phyloP scores from a whole-genome alignment of 805 yeast species.

The Metschnikowia picachoensis region DNA sequence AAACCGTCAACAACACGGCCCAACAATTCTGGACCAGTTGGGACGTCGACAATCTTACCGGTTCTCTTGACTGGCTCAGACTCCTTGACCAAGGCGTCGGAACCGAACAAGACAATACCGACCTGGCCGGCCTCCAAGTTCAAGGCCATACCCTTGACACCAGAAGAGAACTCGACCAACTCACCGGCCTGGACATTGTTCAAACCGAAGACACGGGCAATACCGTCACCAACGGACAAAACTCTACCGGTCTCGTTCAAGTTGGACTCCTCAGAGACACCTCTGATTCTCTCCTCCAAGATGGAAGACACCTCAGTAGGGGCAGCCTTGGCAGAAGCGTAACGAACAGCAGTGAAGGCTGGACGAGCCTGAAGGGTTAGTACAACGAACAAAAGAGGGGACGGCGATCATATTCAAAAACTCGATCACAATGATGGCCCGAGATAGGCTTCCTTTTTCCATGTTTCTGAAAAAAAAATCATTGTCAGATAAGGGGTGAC shows the following conservation, averaged over 20 bases:
- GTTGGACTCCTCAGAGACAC: constrained; percentile 95
- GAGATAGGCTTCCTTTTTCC: too few relatives aligned
- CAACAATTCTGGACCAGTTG: constrained; percentile 95
- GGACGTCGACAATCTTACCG: constrained; percentile 98
- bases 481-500: too few relatives aligned
- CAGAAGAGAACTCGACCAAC: constrained; percentile 97
- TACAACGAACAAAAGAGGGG: constrained; percentile 9
- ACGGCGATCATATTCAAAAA: too few relatives aligned
- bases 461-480: too few relatives aligned
- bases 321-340: constrained; percentile 94
- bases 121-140: constrained; percentile 99
- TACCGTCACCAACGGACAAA: constrained; percentile 99
- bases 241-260: constrained; percentile 99
- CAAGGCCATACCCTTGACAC: constrained; percentile 99
- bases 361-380: constrained; percentile 66
- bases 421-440: too few relatives aligned
- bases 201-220: constrained; percentile 99
- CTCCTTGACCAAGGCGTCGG: constrained; percentile 97
- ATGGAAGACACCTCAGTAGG: constrained; percentile 99
- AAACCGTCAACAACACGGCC: constrained; percentile 99
- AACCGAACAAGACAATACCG: constrained; percentile 99
- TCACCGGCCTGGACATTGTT: constrained; percentile 99
- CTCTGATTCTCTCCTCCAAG: constrained; percentile 98
- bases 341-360: constrained; percentile 65
- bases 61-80: constrained; percentile 99